phyloP scores from a whole-genome alignment of 306 rosid genomes.

The Lathyrus tuberosus region DNA sequence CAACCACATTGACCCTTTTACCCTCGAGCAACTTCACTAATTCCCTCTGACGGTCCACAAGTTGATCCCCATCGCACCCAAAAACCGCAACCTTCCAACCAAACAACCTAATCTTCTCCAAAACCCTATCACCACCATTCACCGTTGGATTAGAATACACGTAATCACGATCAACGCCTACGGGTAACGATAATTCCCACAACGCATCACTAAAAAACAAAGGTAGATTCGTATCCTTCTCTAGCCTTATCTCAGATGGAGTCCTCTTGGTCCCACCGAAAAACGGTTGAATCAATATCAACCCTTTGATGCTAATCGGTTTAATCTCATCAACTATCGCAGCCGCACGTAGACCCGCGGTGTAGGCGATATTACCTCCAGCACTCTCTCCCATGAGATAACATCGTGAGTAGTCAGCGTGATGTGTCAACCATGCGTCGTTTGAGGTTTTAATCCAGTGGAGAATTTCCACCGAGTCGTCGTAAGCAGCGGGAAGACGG shows the following conservation, averaged over 20 bases:
- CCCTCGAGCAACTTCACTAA: conserved; percentile 38
- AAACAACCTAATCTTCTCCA: conserved; percentile 33
- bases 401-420: conserved; percentile 52
- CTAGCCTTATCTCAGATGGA: conserved; percentile 48
- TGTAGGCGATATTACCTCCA: conserved; percentile 59
- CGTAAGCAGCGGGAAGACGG: conserved; percentile 52
- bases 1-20: conserved; percentile 43
- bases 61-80: conserved; percentile 54
- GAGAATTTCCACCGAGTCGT: conserved; percentile 55
- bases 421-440: conserved; percentile 49
- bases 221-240: conserved; percentile 29
- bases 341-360: conserved; percentile 52
- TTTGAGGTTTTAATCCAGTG: conserved; percentile 47
- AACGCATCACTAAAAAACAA: conserved; percentile 31
- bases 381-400: conserved; percentile 64
- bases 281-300: conserved; percentile 55
- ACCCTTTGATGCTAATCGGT: conserved; percentile 49
- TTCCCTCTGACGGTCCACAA: conserved; percentile 50
- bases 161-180: conserved; percentile 54
- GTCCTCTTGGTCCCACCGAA: conserved; percentile 59
- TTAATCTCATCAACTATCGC: conserved; percentile 28
- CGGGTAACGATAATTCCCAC: conserved; percentile 59
- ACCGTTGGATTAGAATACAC: conserved; percentile 58
- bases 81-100: conserved; percentile 51
- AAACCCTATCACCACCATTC: conserved; percentile 25